Conservation (phyloP, 164 flowering plant genomes). For the Chloranthus sessilifolius region DNA sequence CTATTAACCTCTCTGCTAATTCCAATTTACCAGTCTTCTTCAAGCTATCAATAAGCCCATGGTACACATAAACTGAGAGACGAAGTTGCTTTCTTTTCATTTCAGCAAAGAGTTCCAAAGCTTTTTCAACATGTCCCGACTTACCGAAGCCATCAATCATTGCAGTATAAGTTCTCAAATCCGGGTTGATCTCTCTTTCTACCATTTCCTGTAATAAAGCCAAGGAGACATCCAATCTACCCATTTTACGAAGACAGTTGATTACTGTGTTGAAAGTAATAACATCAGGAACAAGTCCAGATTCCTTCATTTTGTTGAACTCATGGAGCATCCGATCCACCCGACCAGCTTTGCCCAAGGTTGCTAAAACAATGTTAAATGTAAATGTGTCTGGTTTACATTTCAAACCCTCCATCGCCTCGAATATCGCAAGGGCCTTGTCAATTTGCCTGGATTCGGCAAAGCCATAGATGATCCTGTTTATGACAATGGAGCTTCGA, state of each 20-base stretch:
- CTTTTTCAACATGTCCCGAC: constrained; percentile 58
- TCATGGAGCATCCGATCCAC: constrained; percentile 60
- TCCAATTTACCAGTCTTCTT: constrained; percentile 64
- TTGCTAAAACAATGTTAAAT: constrained; percentile 56
- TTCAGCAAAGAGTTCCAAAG: constrained; percentile 55
- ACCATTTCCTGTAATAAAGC: constrained; percentile 48
- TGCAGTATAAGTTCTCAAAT: constrained; percentile 78
- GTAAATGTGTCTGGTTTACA: constrained; percentile 69
- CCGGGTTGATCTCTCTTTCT: constrained; percentile 57
- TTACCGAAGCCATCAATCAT: constrained; percentile 72
- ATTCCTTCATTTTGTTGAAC: constrained; percentile 59
- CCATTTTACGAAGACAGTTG: constrained; percentile 51
- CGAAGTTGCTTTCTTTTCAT: constrained; percentile 52
- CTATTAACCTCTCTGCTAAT: constrained; percentile 34
- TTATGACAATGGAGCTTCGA: constrained; percentile 33
- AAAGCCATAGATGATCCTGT: constrained; percentile 65
- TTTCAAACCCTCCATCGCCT: constrained; percentile 43
- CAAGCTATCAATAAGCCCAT: constrained; percentile 45
- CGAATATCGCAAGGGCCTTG: constrained; percentile 68
- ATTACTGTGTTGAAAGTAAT: constrained; percentile 72
- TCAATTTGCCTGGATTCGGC: constrained; percentile 49
- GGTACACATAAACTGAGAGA: constrained; percentile 64
- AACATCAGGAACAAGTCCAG: constrained; percentile 49
- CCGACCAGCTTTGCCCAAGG: constrained; percentile 56
- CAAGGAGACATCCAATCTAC: constrained; percentile 61